phyloP scores from a whole-genome alignment of 768 basidiomycete genomes.

The Boletus pseudo-olivaceus region DNA sequence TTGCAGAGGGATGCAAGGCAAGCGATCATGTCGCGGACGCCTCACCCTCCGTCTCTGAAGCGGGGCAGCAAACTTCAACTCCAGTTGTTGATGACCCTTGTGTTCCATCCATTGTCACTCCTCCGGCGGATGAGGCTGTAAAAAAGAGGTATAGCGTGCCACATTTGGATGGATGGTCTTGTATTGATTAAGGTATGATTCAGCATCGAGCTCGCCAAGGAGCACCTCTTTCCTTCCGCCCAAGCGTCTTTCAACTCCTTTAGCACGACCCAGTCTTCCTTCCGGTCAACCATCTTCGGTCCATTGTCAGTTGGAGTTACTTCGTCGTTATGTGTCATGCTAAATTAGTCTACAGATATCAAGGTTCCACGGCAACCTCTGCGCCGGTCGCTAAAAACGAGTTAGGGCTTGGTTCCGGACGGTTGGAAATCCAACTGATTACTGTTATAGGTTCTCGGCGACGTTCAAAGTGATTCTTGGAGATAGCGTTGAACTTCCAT shows the following conservation, averaged over 20 bases:
- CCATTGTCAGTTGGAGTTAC: conserved; percentile 46
- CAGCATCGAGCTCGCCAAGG: conserved; percentile 43
- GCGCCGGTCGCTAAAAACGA: conserved; percentile 4
- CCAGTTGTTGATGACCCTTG: conserved; percentile 1
- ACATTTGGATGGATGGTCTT: not conserved
- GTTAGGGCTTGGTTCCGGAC: conserved; percentile 14
- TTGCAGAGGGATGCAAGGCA: conserved; percentile 1
- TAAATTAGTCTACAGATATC: conserved; percentile 23
- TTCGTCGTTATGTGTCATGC: not conserved
- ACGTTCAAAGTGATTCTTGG: conserved; percentile 50
- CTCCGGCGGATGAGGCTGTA: conserved; percentile 18
- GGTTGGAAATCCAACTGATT: conserved; percentile 3
- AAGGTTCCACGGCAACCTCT: conserved; percentile 15
- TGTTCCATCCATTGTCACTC: conserved; percentile 4
- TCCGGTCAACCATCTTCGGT: conserved; percentile 62
- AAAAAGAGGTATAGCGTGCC: conserved; percentile 23
- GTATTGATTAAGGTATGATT: conserved; percentile 5
- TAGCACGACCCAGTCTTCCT: conserved; percentile 34
- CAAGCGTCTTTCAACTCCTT: conserved; percentile 21
- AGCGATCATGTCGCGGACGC: not conserved
- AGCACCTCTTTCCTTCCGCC: conserved; percentile 45
- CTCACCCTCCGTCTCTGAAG: not conserved
- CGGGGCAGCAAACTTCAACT: conserved; percentile 10
- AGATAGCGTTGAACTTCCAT: conserved; percentile 47
- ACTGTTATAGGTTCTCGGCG: conserved; percentile 20